Evolutionary conservation across 257 asterid genomes (phyloP).

Genomic region (Solanum dulcamara): DNA sequence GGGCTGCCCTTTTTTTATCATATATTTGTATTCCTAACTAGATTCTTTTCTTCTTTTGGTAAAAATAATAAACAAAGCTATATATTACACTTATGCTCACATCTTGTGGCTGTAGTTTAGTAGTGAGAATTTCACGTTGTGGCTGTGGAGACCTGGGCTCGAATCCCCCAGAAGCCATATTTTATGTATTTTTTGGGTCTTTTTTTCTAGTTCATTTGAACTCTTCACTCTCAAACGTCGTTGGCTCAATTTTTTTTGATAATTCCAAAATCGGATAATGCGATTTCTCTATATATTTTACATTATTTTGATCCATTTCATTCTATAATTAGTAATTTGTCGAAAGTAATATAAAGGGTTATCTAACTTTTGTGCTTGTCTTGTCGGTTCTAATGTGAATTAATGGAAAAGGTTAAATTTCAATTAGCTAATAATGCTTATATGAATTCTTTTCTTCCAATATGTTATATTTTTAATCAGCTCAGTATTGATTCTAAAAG

Average conservation of each 20-base stretch:
- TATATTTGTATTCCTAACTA: not conserved
- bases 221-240: not conserved
- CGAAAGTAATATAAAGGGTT: not conserved
- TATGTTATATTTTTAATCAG: not conserved
- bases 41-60: not conserved
- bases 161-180: constrained; percentile 46
- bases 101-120: constrained; percentile 81
- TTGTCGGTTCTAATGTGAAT: not conserved
- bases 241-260: no score
- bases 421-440: not conserved
- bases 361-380: not conserved
- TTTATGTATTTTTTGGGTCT: accelerated
- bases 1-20: no score
- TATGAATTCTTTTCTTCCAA: not conserved
- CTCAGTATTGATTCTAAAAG: not conserved
- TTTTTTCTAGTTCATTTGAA: not conserved
- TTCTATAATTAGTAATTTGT: not conserved
- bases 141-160: constrained; percentile 99
- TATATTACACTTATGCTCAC: no score
- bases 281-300: not conserved
- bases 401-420: not conserved
- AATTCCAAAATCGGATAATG: no score
- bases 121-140: constrained; percentile 98
- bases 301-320: not conserved
- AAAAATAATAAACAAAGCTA: not conserved